Percentiles rank a stretch among this genome's conserved stretches.
Evolutionary conservation across 1,284 basidiomycete species (phyloP).

Genomic region (Trametes pubescens): DNA sequence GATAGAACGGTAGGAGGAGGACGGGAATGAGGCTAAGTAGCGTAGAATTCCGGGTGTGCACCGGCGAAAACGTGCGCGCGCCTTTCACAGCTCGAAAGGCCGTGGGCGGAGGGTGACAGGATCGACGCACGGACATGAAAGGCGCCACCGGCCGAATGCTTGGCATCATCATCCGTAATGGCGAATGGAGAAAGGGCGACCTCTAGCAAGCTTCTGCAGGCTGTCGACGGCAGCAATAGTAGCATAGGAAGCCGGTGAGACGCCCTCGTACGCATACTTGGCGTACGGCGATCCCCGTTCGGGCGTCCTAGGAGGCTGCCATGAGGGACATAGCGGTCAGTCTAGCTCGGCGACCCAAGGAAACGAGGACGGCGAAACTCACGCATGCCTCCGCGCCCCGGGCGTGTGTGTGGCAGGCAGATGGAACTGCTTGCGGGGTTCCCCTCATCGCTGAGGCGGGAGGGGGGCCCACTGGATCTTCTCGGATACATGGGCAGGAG

Average conservation of each 20-base stretch:
- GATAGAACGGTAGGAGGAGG: too few relatives aligned
- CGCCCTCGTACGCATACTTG: neutral
- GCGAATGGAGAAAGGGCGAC: neutral
- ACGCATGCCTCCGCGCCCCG: neutral
- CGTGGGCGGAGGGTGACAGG: neutral
- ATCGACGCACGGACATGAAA: constrained; percentile 6
- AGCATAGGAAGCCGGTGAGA: neutral
- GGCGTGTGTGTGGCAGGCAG: neutral
- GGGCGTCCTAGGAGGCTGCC: neutral
- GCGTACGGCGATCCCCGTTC: neutral
- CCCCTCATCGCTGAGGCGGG: constrained; percentile 22
- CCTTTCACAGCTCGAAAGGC: neutral
- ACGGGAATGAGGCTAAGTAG: neutral
- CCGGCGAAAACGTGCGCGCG: neutral
- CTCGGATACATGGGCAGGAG: constrained; percentile 25
- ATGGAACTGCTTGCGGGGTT: neutral
- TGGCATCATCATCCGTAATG: constrained; percentile 11
- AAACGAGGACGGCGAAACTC: neutral
- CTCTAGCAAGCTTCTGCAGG: neutral
- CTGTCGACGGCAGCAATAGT: neutral
- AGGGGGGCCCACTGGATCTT: constrained; percentile 19
- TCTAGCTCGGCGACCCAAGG: neutral
- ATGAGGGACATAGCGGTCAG: neutral
- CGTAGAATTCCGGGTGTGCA: neutral
- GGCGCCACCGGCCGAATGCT: constrained; percentile 6